Evolutionary conservation across 352 stramenopile species (phyloP).

Genomic region (Phytopythium helicoides): DNA sequence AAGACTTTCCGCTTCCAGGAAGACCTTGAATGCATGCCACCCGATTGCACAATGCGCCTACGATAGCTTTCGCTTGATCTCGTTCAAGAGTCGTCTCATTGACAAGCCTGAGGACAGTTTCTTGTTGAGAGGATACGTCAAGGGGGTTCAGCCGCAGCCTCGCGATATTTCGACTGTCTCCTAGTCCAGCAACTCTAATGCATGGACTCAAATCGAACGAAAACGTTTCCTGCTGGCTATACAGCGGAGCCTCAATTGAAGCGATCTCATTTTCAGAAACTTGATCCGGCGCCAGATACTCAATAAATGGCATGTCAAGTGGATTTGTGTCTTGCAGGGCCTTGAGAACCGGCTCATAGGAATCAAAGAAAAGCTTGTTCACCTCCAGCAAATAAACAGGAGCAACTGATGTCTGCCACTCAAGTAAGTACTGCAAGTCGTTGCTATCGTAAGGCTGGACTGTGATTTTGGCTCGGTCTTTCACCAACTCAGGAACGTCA

Average conservation of each 20-base stretch:
- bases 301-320: slow-evolving; percentile 27
- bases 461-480: slow-evolving; percentile 26
- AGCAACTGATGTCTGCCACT: slow-evolving; percentile 10
- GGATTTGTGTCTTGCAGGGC: slow-evolving; percentile 30
- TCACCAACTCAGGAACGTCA: slow-evolving; percentile 20
- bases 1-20: slow-evolving; percentile 80
- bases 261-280: slow-evolving; percentile 4
- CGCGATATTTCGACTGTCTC: too few species aligned
- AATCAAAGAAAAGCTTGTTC: slow-evolving; percentile 48
- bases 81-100: slow-evolving; percentile 35
- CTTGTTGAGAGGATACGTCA: slow-evolving; percentile 11
- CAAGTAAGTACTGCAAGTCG: slow-evolving; percentile 18
- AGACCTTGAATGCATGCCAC: slow-evolving; percentile 84
- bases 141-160: slow-evolving; percentile 15
- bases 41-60: slow-evolving; percentile 62
- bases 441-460: slow-evolving; percentile 30
- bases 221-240: slow-evolving; percentile 22
- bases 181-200: neutral
- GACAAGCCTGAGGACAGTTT: slow-evolving; percentile 22
- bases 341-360: slow-evolving; percentile 46
- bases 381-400: slow-evolving; percentile 44
- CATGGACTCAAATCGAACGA: slow-evolving; percentile 24
- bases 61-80: slow-evolving; percentile 62
- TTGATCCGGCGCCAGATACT: slow-evolving; percentile 30
- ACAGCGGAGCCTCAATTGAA: slow-evolving; percentile 28